phyloP scores from a whole-genome alignment of 73 alveolate genomes.

The Symbiodinium natans region DNA sequence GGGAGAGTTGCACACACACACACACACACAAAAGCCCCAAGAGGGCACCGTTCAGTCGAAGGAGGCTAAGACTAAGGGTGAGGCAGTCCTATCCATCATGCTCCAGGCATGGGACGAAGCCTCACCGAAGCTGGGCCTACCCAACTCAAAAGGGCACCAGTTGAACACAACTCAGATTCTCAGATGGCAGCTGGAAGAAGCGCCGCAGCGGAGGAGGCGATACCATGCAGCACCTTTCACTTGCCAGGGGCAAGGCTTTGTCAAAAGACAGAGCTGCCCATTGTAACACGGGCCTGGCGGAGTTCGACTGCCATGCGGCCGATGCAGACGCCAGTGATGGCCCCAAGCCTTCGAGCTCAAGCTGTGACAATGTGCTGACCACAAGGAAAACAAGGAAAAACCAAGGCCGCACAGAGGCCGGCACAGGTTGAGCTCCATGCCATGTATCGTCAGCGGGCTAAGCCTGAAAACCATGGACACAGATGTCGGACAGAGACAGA shows the following conservation, averaged over 20 bases:
- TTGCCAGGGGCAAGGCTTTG: background rate
- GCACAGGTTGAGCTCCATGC: slow-evolving; percentile 57
- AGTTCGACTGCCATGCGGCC: slow-evolving; percentile 85
- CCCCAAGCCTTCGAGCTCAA: slow-evolving; percentile 31
- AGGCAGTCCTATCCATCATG: background rate
- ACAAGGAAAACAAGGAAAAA: background rate
- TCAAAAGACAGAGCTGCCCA: background rate
- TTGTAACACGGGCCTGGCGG: slow-evolving; percentile 51
- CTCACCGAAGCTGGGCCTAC: background rate
- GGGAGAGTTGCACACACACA: too few relatives aligned
- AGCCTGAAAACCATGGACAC: slow-evolving; percentile 11
- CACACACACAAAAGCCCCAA: too few relatives aligned
- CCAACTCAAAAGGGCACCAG: background rate
- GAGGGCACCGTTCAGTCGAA: too few relatives aligned
- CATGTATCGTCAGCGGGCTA: slow-evolving; percentile 74
- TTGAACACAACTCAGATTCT: background rate
- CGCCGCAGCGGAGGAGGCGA: background rate
- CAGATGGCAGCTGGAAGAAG: background rate
- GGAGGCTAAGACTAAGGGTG: too few relatives aligned
- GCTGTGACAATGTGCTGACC: background rate
- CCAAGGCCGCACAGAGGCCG: background rate
- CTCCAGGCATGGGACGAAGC: background rate
- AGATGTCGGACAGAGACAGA: background rate
- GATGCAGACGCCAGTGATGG: slow-evolving; percentile 58
- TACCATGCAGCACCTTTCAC: background rate